These are phyloP conservation scores for Chlamydomonas reinhardtii DNA, from an alignment of 163 green algal genomes.

Conservation along the genomic window DNA sequence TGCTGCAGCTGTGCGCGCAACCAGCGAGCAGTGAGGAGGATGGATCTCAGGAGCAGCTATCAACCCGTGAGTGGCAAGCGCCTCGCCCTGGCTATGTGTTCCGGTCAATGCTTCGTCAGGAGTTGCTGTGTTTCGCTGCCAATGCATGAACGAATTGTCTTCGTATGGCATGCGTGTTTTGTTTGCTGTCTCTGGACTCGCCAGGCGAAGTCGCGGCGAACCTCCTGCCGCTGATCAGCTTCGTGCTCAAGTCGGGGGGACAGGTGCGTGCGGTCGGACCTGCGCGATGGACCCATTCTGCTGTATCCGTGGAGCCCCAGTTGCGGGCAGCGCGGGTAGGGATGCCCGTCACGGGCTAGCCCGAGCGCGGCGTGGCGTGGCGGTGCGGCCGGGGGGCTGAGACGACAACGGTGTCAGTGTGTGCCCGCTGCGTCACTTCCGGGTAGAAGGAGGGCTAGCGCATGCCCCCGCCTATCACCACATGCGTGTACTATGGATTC, in stretches of 20 bases:
- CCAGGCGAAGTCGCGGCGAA: conserved; percentile 15
- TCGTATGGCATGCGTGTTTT: background rate
- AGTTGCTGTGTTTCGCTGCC: background rate
- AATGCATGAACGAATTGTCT: background rate
- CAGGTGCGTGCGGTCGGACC: background rate
- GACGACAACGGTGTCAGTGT: no score
- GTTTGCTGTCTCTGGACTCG: no score
- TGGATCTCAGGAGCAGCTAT: background rate
- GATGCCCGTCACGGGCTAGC: background rate
- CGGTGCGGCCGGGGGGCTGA: no score
- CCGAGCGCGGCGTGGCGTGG: background rate
- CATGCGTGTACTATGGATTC: no score
- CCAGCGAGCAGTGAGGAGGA: background rate
- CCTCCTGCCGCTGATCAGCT: conserved; percentile 36
- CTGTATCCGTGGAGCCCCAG: no score
- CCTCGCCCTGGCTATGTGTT: background rate
- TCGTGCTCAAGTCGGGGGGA: conserved; percentile 28
- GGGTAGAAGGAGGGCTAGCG: no score
- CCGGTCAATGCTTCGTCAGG: background rate
- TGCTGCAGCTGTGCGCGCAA: conserved; percentile 17
- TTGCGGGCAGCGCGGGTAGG: no score
- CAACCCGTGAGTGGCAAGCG: background rate
- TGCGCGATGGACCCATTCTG: no score
- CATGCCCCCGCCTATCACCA: no score
- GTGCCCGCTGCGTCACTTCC: no score